Percentiles rank a stretch among this genome's conserved stretches.
phyloP scores from a whole-genome alignment of 2,329 filamentous ascomycete species.

The Colletotrichum phormii region DNA sequence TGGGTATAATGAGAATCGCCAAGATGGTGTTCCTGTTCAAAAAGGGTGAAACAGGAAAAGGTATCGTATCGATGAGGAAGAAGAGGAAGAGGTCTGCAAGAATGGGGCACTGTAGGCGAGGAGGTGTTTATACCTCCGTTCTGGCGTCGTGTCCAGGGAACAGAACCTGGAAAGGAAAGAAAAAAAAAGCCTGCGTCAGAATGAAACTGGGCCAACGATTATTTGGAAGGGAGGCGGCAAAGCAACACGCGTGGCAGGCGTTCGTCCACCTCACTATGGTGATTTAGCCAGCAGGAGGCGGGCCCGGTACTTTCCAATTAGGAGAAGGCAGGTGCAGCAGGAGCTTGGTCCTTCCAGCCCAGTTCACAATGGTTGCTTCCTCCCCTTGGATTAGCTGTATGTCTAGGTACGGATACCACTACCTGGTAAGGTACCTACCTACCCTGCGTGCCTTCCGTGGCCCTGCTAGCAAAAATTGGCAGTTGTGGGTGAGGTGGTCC shows the following conservation, averaged over 20 bases:
- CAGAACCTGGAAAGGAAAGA: not conserved
- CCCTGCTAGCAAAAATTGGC: not conserved
- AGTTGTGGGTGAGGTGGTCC: not conserved
- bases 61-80: constrained; percentile 26
- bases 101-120: not conserved
- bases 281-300: not conserved
- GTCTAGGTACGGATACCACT: not conserved
- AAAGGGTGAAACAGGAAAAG: constrained; percentile 24
- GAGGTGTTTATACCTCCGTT: constrained; percentile 30
- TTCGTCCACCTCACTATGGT: not conserved
- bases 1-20: constrained; percentile 34
- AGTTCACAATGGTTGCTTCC: constrained; percentile 4
- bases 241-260: constrained; percentile 7
- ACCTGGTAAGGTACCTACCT: not conserved
- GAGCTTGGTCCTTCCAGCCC: constrained; percentile 26
- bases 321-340: constrained; percentile 8
- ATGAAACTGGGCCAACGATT: constrained; percentile 12
- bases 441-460: not conserved
- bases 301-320: constrained; percentile 4
- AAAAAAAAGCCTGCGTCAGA: constrained; percentile 20
- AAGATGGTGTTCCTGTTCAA: constrained; percentile 25
- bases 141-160: not conserved
- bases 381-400: not conserved
- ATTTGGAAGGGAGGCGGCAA: constrained; percentile 16
- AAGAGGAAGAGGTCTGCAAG: not conserved